Percentiles rank a stretch among this genome's conserved stretches.
Conservation (phyloP, 2,329 filamentous ascomycete species). For the Fusarium caatingaense region DNA sequence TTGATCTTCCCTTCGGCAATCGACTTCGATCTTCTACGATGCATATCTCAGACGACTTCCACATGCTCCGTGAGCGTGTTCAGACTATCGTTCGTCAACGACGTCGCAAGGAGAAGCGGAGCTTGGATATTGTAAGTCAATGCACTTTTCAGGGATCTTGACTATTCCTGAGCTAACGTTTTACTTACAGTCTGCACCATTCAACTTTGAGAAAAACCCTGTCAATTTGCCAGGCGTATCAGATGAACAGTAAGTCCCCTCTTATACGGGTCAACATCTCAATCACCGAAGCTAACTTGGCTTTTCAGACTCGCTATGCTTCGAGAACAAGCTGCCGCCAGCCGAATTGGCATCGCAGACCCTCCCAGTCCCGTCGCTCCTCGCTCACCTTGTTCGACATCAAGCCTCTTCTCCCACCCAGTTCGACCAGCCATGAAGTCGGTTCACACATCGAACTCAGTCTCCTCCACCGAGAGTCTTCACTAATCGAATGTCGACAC, state of each 20-base stretch:
- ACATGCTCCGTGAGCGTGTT: conserved; percentile 58
- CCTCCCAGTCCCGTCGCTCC: conserved; percentile 40
- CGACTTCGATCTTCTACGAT: conserved; percentile 41
- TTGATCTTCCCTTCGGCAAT: conserved; percentile 19
- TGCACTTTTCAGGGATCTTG: not conserved
- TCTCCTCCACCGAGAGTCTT: conserved; percentile 44
- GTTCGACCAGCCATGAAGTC: conserved; percentile 40
- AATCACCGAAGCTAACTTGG: not conserved
- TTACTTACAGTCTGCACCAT: conserved; percentile 66
- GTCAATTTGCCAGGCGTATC: conserved; percentile 65
- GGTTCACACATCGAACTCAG: conserved; percentile 32
- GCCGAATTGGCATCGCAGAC: conserved; percentile 60
- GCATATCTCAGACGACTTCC: conserved; percentile 57
- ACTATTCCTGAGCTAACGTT: conserved; percentile 39
- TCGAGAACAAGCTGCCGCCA: conserved; percentile 64
- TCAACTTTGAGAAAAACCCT: conserved; percentile 67
- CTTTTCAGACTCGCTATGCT: conserved; percentile 57
- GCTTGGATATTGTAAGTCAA: conserved; percentile 60
- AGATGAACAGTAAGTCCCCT: conserved; percentile 66
- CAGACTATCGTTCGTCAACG: conserved; percentile 56
- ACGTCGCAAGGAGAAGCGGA: conserved; percentile 55
- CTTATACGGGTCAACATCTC: not conserved
- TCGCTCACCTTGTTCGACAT: conserved; percentile 42
- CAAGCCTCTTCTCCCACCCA: conserved; percentile 41
- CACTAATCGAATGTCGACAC: conserved; percentile 8